Evolutionary conservation across 1,284 basidiomycete genomes (phyloP).

Genomic region (Pseudozyma tsukubaensis): DNA sequence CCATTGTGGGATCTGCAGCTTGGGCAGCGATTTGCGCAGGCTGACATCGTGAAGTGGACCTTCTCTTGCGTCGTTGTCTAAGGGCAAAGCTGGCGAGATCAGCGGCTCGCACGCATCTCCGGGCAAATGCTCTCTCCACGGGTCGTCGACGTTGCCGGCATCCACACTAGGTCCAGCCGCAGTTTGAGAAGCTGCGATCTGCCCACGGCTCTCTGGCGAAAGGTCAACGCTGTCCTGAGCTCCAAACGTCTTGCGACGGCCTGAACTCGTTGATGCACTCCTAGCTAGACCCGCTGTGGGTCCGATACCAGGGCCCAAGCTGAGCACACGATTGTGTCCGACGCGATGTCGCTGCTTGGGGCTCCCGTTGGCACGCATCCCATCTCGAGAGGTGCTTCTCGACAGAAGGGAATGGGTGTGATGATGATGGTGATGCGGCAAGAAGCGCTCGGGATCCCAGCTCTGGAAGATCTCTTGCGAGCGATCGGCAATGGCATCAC

Average conservation of each 20-base stretch:
- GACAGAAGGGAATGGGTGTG: conserved; percentile 7
- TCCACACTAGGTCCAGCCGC: conserved; percentile 13
- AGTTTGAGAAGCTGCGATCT: conserved; percentile 2
- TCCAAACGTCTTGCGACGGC: conserved; percentile 30
- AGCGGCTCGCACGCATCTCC: conserved; percentile 53
- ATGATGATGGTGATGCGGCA: conserved; percentile 53
- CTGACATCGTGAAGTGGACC: conserved; percentile 19
- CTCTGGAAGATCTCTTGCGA: conserved; percentile 58
- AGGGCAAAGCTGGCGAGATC: conserved; percentile 36
- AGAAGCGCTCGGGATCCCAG: conserved; percentile 58
- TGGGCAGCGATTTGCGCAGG: conserved; percentile 31
- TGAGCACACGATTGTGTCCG: conserved; percentile 35
- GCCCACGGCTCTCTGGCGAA: background rate
- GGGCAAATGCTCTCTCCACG: conserved; percentile 54
- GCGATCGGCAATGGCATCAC: conserved; percentile 66
- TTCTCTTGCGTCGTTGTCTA: conserved; percentile 9
- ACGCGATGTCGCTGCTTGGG: conserved; percentile 9
- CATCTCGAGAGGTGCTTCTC: conserved; percentile 27
- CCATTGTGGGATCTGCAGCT: conserved; percentile 46
- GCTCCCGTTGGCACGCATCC: conserved; percentile 4
- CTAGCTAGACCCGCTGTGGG: conserved; percentile 9
- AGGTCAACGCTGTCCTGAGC: conserved; percentile 17
- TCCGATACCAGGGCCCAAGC: conserved; percentile 23
- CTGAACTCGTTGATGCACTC: conserved; percentile 26
- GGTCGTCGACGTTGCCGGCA: conserved; percentile 50